Evolutionary conservation across 129 eudicot species (phyloP), one percentile per base, ranked within the genome.

Genomic region (Flaveria bidentis): DNA sequence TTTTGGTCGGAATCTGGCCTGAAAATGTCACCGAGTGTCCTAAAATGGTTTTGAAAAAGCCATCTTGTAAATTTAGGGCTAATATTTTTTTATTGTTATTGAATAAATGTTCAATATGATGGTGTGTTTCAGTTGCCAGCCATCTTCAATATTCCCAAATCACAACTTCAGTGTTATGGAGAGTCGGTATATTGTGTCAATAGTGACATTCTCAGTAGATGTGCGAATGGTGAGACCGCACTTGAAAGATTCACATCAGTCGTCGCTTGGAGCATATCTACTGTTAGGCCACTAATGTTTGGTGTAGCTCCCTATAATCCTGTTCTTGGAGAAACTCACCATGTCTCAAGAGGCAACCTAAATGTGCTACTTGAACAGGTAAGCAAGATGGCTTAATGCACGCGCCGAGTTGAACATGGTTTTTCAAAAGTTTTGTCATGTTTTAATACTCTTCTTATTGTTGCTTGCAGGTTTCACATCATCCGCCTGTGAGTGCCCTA

Each of bases 361-460:
- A 93, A 93, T 60, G 98, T 93, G 51, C 87, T 93, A 2, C 78
- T 93, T 1, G 98, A 93, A 78, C 98, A 93, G 93, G 98, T 92
- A 71, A 26, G 17, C 9, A 5, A 18, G 18, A 60, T 42, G 74
- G 14, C 26, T 26, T 26, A n/a, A n/a, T 65, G 69, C 0, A 5
- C 47, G 25, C 14, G 25, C 13, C 20, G n/a, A 14, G 41, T 60
- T 25, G 39, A 30, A 30, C 36, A 28, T 28, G 30, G 30, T 28
- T 30, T 30, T 25, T 8, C 42, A 25, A 12, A 26, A 26, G 1
- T 7, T 68, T 1, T 28, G 13, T 16, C 11, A 46, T 4, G 17
- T 45, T 5, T 53, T 42, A 36, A 56, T 16, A n/a, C 5, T 16
- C 6, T 4, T 17, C 26, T 6, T 57, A 28, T 28, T 6, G 41